Conservation (phyloP, 208 protist genomes). For the Trypanosoma mega region DNA sequence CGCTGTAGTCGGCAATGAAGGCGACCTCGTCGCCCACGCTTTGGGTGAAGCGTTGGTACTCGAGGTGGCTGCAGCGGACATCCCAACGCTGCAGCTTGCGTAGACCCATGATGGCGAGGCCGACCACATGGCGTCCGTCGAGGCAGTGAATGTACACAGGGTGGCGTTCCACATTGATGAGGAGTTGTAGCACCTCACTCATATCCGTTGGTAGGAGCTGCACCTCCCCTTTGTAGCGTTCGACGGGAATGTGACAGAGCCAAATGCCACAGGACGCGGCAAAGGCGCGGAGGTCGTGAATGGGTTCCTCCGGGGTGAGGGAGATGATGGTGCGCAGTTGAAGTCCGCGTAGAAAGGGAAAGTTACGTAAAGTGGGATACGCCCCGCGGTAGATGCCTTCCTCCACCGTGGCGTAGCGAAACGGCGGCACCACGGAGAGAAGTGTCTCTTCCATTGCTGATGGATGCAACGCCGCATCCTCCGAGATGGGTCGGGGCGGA, state of each 20-base stretch:
- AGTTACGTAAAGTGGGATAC: constrained; percentile 86
- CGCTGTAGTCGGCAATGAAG: constrained; percentile 75
- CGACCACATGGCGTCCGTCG: constrained; percentile 74
- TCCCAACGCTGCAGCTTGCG: constrained; percentile 81
- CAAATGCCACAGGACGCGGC: constrained; percentile 50
- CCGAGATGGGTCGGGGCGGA: too few relatives aligned
- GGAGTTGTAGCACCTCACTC: constrained; percentile 50
- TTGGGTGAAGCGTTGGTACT: constrained; percentile 69
- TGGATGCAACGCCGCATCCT: too few relatives aligned
- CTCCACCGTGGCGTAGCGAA: constrained; percentile 77
- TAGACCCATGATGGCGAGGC: constrained; percentile 74
- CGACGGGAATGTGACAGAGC: constrained; percentile 65
- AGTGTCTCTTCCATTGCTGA: constrained; percentile 23
- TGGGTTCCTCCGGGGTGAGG: constrained; percentile 77
- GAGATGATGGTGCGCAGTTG: constrained; percentile 70
- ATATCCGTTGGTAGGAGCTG: constrained; percentile 79
- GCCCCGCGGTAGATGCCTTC: constrained; percentile 76
- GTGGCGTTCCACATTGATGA: constrained; percentile 59
- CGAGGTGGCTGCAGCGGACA: constrained; percentile 37
- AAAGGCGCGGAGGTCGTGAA: constrained; percentile 75
- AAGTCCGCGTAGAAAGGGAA: constrained; percentile 55
- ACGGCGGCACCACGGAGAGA: constrained; percentile 66
- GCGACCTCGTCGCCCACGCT: constrained; percentile 59
- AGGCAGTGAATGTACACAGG: constrained; percentile 88
- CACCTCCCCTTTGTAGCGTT: constrained; percentile 81